Conservation (phyloP, 257 asterid genomes). For the Gentiana straminea region DNA sequence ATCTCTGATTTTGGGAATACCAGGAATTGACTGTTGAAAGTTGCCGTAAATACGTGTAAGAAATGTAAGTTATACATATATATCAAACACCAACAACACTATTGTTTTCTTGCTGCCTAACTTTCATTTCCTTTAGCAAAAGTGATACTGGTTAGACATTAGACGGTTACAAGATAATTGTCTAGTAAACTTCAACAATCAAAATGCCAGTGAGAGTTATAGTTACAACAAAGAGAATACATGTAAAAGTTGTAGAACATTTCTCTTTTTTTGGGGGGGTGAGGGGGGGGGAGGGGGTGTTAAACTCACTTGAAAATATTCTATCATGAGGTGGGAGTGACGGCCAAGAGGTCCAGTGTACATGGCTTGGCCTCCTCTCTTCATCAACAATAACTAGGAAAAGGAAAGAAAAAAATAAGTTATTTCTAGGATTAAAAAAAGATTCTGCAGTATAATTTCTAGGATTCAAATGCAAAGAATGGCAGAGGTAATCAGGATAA, state of each 20-base stretch:
- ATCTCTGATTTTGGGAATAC: constrained; percentile 37
- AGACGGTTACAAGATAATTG: too few relatives aligned
- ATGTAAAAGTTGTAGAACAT: too few relatives aligned
- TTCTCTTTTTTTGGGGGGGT: too few relatives aligned
- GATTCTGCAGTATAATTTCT: too few relatives aligned
- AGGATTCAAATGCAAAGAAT: too few relatives aligned
- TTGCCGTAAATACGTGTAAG: background rate
- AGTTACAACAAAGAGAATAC: too few relatives aligned
- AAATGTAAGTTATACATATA: background rate
- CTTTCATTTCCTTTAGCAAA: too few relatives aligned
- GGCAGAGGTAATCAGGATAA: background rate
- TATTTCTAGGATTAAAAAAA: background rate
- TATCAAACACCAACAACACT: background rate
- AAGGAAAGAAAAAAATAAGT: constrained; percentile 5
- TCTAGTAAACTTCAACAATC: too few relatives aligned
- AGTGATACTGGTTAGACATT: too few relatives aligned
- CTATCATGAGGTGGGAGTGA: constrained; percentile 35
- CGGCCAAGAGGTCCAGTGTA: constrained; percentile 60
- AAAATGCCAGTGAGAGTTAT: too few relatives aligned
- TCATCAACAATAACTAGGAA: constrained; percentile 43
- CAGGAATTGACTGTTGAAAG: constrained; percentile 32
- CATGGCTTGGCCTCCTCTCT: constrained; percentile 61
- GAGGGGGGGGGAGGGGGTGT: background rate
- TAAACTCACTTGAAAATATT: constrained; percentile 47
- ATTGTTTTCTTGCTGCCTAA: too few relatives aligned